phyloP scores from a whole-genome alignment of 2,329 filamentous ascomycete genomes.

The Verticillium tricorpus region DNA sequence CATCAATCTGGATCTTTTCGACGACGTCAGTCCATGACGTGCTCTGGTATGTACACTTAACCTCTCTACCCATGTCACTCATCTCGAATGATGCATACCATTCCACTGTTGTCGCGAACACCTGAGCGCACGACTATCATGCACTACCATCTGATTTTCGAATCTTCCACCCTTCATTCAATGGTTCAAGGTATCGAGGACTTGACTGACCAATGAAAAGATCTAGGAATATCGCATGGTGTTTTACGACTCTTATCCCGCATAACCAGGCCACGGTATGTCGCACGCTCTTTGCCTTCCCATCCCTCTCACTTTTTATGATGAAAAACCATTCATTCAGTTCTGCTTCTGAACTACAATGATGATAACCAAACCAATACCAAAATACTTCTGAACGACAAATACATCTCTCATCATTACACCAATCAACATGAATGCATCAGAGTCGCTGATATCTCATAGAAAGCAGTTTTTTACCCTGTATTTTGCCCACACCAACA shows the following conservation, averaged over 20 bases:
- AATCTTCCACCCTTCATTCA: neutral
- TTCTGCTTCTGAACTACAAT: conserved; percentile 70
- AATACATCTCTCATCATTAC: conserved; percentile 6
- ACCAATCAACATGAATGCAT: neutral
- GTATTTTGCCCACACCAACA: neutral
- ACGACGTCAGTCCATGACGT: neutral
- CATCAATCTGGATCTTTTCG: neutral
- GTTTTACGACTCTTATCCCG: neutral
- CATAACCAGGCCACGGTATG: neutral
- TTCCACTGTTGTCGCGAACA: conserved; percentile 57
- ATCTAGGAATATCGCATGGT: neutral
- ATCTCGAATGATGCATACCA: conserved; percentile 43
- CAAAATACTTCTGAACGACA: conserved; percentile 49
- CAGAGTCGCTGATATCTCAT: neutral
- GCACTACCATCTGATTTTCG: conserved; percentile 68
- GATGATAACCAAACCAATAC: conserved; percentile 65
- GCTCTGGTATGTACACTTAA: conserved; percentile 17
- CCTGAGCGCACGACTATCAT: conserved; percentile 64
- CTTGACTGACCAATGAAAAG: neutral
- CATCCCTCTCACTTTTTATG: conserved; percentile 32
- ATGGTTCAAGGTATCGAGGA: neutral
- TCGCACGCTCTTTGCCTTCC: neutral
- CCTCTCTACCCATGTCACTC: conserved; percentile 1
- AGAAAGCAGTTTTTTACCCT: neutral
- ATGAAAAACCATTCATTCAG: conserved; percentile 64